Percentiles rank a stretch among this genome's conserved stretches.
These are phyloP conservation scores for Backusella mclennaniae DNA, from an alignment of 192 early-diverging fungal genomes.

Conservation along the genomic window DNA sequence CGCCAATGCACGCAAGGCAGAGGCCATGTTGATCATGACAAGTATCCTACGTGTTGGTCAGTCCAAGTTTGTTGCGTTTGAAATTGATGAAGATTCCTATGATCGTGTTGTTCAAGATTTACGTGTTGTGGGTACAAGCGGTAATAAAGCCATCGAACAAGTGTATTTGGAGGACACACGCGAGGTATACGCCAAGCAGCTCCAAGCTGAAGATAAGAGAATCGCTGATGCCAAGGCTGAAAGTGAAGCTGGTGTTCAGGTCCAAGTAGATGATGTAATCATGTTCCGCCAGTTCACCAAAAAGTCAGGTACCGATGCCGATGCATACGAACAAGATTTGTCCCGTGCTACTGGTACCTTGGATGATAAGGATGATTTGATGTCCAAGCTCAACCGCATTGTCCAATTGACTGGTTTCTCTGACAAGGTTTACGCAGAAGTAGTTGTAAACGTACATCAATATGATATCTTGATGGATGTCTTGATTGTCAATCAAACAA, in stretches of 20 bases:
- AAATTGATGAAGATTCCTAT: conserved; percentile 97
- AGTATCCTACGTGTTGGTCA: conserved; percentile 91
- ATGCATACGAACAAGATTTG: conserved; percentile 89
- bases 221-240: conserved; percentile 63
- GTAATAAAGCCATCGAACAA: conserved; percentile 53
- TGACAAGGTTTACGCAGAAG: conserved; percentile 99
- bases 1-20: conserved; percentile 86
- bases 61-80: conserved; percentile 77
- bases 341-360: conserved; percentile 78
- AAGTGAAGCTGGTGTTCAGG: conserved; percentile 59
- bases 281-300: conserved; percentile 85
- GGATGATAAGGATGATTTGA: conserved; percentile 73
- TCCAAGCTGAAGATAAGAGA: conserved; percentile 65
- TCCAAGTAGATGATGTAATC: conserved; percentile 90
- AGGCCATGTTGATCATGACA: conserved; percentile 98
- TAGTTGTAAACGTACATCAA: conserved; percentile 95
- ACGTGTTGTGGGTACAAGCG: conserved; percentile 65
- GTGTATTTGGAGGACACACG: conserved; percentile 60
- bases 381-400: conserved; percentile 91
- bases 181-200: conserved; percentile 61
- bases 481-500: conserved; percentile 96
- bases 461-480: conserved; percentile 96
- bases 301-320: conserved; percentile 57
- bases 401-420: conserved; percentile 97
- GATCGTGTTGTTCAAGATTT: conserved; percentile 90